phyloP scores from a whole-genome alignment of 768 basidiomycete genomes.

The Ephemerocybe angulata region DNA sequence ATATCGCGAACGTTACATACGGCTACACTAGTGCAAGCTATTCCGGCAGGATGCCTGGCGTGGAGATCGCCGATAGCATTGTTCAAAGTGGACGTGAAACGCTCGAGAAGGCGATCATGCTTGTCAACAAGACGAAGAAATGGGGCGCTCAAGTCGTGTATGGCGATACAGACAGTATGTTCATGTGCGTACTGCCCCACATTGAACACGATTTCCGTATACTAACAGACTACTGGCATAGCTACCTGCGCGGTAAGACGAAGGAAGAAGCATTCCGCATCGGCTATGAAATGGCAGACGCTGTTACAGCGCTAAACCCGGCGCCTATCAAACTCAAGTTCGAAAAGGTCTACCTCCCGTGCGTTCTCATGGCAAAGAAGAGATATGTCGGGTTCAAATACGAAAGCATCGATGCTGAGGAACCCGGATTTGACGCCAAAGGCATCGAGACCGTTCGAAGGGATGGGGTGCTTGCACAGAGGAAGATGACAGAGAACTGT shows the following conservation, averaged over 20 bases:
- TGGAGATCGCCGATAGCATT: conserved; percentile 97
- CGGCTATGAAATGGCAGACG: conserved; percentile 88
- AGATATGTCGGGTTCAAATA: conserved; percentile 97
- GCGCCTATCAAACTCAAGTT: conserved; percentile 94
- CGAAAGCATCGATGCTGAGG: conserved; percentile 73
- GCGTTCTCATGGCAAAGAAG: conserved; percentile 96
- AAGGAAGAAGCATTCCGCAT: conserved; percentile 93
- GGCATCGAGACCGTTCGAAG: conserved; percentile 96
- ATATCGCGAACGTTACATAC: conserved; percentile 91
- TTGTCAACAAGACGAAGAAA: conserved; percentile 70
- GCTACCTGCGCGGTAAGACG: conserved; percentile 81
- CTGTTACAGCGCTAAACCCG: conserved; percentile 83
- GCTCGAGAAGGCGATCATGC: conserved; percentile 86
- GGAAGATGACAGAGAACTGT: conserved; percentile 88
- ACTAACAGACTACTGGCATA: conserved; percentile 15
- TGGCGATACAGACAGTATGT: conserved; percentile 96
- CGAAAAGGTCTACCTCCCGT: conserved; percentile 97
- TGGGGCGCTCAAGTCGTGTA: conserved; percentile 96
- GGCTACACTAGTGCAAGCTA: conserved; percentile 94
- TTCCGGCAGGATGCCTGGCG: conserved; percentile 97
- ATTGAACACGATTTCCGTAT: neutral
- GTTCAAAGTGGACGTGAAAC: conserved; percentile 96
- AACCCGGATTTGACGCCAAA: conserved; percentile 90
- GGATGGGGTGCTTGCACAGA: conserved; percentile 86
- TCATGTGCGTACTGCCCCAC: conserved; percentile 49